Evolutionary conservation across 148 eudicot species (phyloP), one percentile per base, ranked within the genome.

Genomic region (Camellia lanceoleosa): DNA sequence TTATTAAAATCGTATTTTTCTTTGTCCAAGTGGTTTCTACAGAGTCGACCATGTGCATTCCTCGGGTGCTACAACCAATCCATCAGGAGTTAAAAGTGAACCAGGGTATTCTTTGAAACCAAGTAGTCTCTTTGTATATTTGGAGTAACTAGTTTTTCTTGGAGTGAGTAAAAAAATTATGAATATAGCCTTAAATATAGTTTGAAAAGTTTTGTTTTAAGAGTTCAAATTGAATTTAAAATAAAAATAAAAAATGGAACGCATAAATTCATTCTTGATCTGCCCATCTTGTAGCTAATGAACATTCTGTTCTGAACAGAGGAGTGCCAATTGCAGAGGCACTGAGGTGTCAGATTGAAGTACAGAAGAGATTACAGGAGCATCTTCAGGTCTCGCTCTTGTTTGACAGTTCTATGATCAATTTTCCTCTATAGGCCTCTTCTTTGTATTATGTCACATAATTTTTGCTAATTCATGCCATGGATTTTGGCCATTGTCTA

Each of bases 361-460:
- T 85, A 38, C 93, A 91, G 64, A 88, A 83, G 82, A 89, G 84
- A 61, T 80, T 90, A 78, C 89, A 89, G 54, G 91, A 89, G 71
- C 91, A 89, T 82, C 88, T 87, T 75, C 88, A 87, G 89, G 91
- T 89, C 73, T 14, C 19, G 70, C 15, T 23, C 14, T 43, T 6
- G 20, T n/a, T 43, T 6, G 16, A 65, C 16, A 64, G 79, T 43
- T 59, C 11, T 60, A 16, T 43, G 16, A 47, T 63, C 19, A 30
- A 12, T 20, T 63, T 49, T 14, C 16, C 3, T 20, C 2, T 20
- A 4, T 62, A 43, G 18, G 44, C 16, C 67, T 43, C 42, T 58
- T n/a, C 51, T 42, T 68, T 8, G 44, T 59, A 66, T n/a, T 20
- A 66, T 18, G 11, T 43, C 14, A 68, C 41, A 44, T 49, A 49